Base-by-base conservation (phyloP, 2,329 filamentous ascomycete species). In the Ilyonectria mors-panacis region DNA sequence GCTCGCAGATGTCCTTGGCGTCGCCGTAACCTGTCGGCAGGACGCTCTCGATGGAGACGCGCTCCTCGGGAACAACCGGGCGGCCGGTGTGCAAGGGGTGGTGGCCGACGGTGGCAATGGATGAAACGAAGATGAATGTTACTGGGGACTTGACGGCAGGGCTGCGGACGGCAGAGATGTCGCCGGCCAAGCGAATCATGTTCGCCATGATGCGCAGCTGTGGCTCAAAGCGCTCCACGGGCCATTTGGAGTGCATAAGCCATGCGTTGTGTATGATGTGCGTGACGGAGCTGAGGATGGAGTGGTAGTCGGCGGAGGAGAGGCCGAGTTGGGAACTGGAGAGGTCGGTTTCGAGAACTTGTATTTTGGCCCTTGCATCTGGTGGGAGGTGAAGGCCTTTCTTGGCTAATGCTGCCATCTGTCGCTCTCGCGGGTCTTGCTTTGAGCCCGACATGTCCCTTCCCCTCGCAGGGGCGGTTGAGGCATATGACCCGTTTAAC, bases 71-170 rank as follows among this genome's bases (percentile, higher is more conserved):
- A 0, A 87, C 83, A 42, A 42, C 39, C 39, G 39, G 39, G 15
- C 39, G 39, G 39, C 39, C 39, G 39, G 39, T 42, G 39, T 42
- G 39, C 39, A 42, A 42, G 73, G 39, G 4, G 74, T 74, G 13
- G 72, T 73, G 69, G 23, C 81, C 82, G 1, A 83, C 78, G 1
- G 77, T 77, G 6, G 73, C 80, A 45, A 85, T 81, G 2, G 83
- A 85, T 0, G 84, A 85, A 6, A 85, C 73, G 54, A 85, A 77
- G 59, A 82, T 78, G 73, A 85, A 85, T 10, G 63, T 72, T 10
- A 82, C 55, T 30, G 39, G 39, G 39, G 39, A 42, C 39, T 42
- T 42, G 3, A 42, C 39, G 15, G 15, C 13, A n/a, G 30, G 39
- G 39, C 15, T 7, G 39, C 39, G 39, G 39, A 62, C 67, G 67